Evolutionary conservation across 768 basidiomycete species (phyloP), one percentile per base, ranked within the genome.

Genomic region (Wakefieldia striispora): DNA sequence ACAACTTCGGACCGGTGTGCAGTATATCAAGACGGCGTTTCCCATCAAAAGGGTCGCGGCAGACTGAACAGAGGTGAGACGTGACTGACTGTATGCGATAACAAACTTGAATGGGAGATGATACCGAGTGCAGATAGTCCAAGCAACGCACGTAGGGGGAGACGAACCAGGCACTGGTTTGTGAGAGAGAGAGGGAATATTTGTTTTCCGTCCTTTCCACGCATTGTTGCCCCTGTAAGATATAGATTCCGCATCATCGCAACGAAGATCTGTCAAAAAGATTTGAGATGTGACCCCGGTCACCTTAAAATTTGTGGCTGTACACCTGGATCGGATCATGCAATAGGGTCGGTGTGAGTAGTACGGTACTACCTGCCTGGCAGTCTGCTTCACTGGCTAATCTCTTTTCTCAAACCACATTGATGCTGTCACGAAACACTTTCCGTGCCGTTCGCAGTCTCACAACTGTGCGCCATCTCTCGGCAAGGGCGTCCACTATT

Each of bases 401-500:
- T 29, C 16, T 21, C 37, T 33, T 34, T n/a, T 1, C 19, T 29
- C 29, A 17, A 16, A 17, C 35, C n/a, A 12, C 23, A 38, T n/a
- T n/a, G n/a, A 69, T 67, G 58, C 33, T 69, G 29, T 52, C 53
- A 38, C 68, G 69, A 34, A 59, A 48, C 21, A 16, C 50, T 27
- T 45, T 63, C 17, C 55, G 51, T 37, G 40, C 33, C 21, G 50
- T 43, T 14, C 56, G 27, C 37, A 40, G 70, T 37, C 53, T 72
- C 27, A 43, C 40, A 31, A 27, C 12, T 23, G 43, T 39, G 50
- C 81, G 84, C 54, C 59, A 67, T 34, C 65, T 90, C 63, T 93
- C 90, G 7, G 77, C 74, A 48, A 77, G 91, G 55, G 91, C 88
- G 3, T 81, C 90, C 7, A 68, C 70, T 39, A 71, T 93, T 46